These are phyloP conservation scores for Dicorynia guianensis DNA, from an alignment of 306 rosid species.

Conservation along the genomic window DNA sequence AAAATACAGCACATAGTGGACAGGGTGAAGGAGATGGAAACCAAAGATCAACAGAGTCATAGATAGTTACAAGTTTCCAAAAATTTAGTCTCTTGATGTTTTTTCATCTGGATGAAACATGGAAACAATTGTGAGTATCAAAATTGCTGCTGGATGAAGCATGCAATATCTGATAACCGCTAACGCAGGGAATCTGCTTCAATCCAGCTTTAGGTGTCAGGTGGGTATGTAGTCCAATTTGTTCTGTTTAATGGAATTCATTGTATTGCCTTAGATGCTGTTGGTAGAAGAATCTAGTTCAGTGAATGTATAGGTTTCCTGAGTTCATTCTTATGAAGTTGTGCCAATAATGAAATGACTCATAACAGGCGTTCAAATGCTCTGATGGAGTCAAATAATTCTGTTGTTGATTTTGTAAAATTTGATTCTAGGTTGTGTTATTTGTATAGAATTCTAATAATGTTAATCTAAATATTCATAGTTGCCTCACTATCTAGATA, in stretches of 20 bases:
- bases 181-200: conserved; percentile 42
- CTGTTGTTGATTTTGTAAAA: conserved; percentile 36
- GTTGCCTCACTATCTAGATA: neutral
- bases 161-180: conserved; percentile 38
- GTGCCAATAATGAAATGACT: conserved; percentile 31
- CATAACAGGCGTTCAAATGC: conserved; percentile 40
- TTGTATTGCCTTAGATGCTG: conserved; percentile 30
- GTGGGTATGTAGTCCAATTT: conserved; percentile 47
- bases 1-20: conserved; percentile 89
- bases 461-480: neutral
- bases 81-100: conserved; percentile 20
- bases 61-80: conserved; percentile 54
- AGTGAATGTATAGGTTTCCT: conserved; percentile 50
- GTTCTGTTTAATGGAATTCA: conserved; percentile 55
- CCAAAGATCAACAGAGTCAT: conserved; percentile 58
- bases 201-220: conserved; percentile 46
- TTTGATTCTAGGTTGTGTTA: conserved; percentile 19
- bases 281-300: conserved; percentile 44
- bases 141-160: conserved; percentile 42
- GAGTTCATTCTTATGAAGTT: conserved; percentile 47
- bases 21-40: conserved; percentile 83
- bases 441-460: conserved; percentile 40
- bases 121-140: conserved; percentile 32
- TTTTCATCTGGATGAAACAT: conserved; percentile 26
- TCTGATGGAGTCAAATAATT: conserved; percentile 27